phyloP scores from a whole-genome alignment of 257 asterid species.

The Solanum virginianum region DNA sequence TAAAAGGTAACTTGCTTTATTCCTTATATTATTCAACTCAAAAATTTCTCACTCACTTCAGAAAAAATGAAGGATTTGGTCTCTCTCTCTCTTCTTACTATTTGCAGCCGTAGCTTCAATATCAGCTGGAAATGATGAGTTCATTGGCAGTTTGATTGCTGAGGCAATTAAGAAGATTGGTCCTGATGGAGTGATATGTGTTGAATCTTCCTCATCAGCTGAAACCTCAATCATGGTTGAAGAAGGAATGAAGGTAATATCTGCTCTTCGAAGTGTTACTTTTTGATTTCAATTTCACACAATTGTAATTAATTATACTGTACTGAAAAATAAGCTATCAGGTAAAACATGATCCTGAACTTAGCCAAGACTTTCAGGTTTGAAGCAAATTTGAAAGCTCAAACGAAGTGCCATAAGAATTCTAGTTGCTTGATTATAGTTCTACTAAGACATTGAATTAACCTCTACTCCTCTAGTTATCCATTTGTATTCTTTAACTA shows the following conservation, averaged over 20 bases:
- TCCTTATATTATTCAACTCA: not conserved
- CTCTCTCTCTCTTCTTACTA: not conserved
- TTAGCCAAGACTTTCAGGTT: not conserved
- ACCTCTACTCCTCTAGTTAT: not conserved
- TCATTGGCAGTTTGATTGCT: slow-evolving; percentile 64
- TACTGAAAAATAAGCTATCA: not conserved
- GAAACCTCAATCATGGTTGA: slow-evolving; percentile 70
- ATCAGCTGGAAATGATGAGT: slow-evolving; percentile 91
- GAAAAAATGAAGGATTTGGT: not conserved
- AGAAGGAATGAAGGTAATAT: slow-evolving; percentile 95
- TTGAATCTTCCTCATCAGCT: slow-evolving; percentile 74
- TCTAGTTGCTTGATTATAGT: not conserved
- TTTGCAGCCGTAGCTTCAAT: slow-evolving; percentile 84
- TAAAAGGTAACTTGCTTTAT: slow-evolving; percentile 39
- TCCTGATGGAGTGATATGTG: slow-evolving; percentile 69
- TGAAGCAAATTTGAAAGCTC: not conserved
- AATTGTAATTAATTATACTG: not conserved
- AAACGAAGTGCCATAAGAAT: not conserved
- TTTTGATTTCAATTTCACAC: not conserved
- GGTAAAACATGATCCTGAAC: not conserved
- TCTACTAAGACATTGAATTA: not conserved
- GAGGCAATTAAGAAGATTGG: slow-evolving; percentile 88
- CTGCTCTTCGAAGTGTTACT: not conserved
- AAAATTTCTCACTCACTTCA: not conserved
- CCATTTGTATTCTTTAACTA: not conserved